Conservation (phyloP, 2,329 filamentous ascomycete species). For the Aspergillus thermomutatus region DNA sequence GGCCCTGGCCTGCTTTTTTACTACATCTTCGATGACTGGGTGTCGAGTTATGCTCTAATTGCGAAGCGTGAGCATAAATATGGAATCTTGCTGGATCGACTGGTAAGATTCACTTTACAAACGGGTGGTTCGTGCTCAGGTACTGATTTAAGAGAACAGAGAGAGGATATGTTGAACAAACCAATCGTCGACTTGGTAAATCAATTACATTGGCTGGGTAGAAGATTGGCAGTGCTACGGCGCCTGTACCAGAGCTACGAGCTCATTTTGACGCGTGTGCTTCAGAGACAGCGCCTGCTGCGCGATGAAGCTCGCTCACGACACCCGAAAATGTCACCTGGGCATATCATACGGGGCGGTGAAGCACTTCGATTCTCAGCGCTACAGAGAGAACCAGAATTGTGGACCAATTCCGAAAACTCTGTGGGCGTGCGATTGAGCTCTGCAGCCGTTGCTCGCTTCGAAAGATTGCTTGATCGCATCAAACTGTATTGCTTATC, state of each 20-base stretch:
- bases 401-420: slow-evolving; percentile 16
- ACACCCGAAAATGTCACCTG: slow-evolving; percentile 15
- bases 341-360: slow-evolving; percentile 22
- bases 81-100: slow-evolving; percentile 45
- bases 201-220: slow-evolving; percentile 57
- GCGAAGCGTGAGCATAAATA: slow-evolving; percentile 55
- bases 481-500: slow-evolving; percentile 61
- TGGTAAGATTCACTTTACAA: slow-evolving; percentile 37
- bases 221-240: slow-evolving; percentile 59
- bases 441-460: slow-evolving; percentile 54
- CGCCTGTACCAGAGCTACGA: slow-evolving; percentile 62
- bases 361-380: slow-evolving; percentile 34
- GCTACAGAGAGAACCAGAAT: slow-evolving; percentile 21
- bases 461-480: slow-evolving; percentile 58
- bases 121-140: not conserved
- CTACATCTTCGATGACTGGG: slow-evolving; percentile 67
- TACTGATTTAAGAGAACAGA: slow-evolving; percentile 29
- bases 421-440: slow-evolving; percentile 42
- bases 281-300: slow-evolving; percentile 48
- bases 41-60: slow-evolving; percentile 59
- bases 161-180: slow-evolving; percentile 54
- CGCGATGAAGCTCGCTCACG: slow-evolving; percentile 32
- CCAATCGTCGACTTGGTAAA: slow-evolving; percentile 46
- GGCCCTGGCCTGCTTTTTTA: slow-evolving; percentile 62
- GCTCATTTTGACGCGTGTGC: slow-evolving; percentile 59